Evolutionary conservation across 345 rosid genomes (phyloP).

Genomic region (Nephelium lappaceum): DNA sequence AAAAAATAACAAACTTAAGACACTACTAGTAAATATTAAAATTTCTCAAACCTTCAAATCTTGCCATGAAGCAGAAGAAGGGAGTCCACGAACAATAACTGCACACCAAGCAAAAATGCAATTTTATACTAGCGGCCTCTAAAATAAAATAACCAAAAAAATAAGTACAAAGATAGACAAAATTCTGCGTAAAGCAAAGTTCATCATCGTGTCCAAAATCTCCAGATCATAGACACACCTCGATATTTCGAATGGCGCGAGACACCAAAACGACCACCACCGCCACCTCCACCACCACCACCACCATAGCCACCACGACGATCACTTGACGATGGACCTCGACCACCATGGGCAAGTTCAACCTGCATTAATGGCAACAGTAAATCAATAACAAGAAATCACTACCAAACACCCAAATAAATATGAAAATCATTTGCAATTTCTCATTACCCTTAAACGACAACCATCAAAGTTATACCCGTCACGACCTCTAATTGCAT

Average conservation of each 20-base stretch:
- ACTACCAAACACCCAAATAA: neutral
- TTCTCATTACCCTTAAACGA: conserved; percentile 56
- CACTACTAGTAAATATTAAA: neutral
- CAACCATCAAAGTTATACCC: conserved; percentile 82
- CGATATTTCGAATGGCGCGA: conserved; percentile 94
- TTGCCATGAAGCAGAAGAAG: conserved; percentile 98
- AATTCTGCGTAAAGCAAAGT: neutral
- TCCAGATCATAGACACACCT: conserved; percentile 46
- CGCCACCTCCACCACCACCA: conserved; percentile 25
- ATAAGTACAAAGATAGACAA: neutral
- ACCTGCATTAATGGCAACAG: conserved; percentile 52
- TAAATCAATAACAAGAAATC: conserved; percentile 11
- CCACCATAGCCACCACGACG: conserved; percentile 67
- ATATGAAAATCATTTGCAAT: conserved; percentile 1
- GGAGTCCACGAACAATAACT: conserved; percentile 89
- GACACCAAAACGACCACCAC: conserved; percentile 47
- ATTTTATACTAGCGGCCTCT: neutral
- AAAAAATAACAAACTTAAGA: neutral
- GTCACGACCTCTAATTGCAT: conserved; percentile 84
- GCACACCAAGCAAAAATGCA: conserved; percentile 23
- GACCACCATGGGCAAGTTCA: conserved; percentile 99
- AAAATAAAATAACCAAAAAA: neutral
- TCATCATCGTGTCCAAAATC: neutral
- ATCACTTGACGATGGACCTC: conserved; percentile 77
- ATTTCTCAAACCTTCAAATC: conserved; percentile 73